phyloP scores from a whole-genome alignment of 371 early-diverging fungal genomes.

The Actinomortierella ambigua region DNA sequence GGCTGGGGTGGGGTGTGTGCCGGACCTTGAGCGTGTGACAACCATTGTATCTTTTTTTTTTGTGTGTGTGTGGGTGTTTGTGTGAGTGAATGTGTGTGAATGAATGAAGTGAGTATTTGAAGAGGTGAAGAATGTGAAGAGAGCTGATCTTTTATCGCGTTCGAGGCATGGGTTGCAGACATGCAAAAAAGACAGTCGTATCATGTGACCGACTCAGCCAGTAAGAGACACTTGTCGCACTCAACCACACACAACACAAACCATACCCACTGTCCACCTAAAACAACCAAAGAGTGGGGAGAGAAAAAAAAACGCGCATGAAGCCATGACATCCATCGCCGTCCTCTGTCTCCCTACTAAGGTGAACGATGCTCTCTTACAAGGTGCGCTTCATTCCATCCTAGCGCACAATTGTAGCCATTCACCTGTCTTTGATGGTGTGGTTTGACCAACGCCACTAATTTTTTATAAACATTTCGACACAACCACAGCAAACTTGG shows the following conservation, averaged over 20 bases:
- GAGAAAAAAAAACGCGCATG: no score
- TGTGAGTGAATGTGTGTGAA: background rate
- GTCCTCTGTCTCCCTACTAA: conserved; percentile 24
- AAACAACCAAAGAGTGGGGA: no score
- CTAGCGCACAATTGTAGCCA: no score
- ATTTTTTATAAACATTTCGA: background rate
- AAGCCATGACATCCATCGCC: conserved; percentile 42
- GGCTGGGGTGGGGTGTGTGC: conserved; percentile 10
- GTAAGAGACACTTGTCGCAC: no score
- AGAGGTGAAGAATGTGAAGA: background rate
- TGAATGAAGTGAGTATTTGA: background rate
- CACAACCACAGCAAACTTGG: conserved; percentile 8
- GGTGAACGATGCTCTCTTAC: conserved; percentile 17
- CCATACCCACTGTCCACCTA: no score
- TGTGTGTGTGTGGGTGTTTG: background rate
- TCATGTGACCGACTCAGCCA: no score
- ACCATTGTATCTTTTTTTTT: conserved; percentile 17
- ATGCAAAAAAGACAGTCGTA: background rate
- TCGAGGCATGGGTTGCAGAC: background rate
- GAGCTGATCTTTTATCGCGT: background rate
- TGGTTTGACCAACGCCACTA: no score
- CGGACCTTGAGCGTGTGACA: conserved; percentile 34
- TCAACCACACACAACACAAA: no score
- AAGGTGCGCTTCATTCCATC: conserved; percentile 8
- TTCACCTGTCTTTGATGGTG: no score